Evolutionary conservation across 495 filamentous ascomycete genomes (phyloP).

Genomic region (Mycothermus thermophilus): DNA sequence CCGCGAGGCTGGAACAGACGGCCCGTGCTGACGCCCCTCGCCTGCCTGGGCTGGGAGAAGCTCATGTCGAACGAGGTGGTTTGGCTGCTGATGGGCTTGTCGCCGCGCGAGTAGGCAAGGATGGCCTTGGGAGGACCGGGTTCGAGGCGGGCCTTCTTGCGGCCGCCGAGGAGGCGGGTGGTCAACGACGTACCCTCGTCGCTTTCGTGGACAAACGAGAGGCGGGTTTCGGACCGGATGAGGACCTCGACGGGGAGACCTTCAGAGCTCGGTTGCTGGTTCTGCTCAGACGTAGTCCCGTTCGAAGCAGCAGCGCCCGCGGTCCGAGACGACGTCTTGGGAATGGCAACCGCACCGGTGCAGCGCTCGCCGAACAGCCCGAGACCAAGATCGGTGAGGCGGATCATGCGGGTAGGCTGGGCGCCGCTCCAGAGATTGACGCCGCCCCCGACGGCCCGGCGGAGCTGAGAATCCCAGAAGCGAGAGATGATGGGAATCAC

Average conservation of each 20-base stretch:
- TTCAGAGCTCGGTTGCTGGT: constrained; percentile 6
- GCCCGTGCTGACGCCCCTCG: constrained; percentile 4
- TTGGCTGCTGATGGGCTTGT: too few species aligned
- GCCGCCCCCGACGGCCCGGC: constrained; percentile 43
- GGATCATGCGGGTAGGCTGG: constrained; percentile 33
- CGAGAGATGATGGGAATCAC: constrained; percentile 50
- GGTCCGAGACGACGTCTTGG: constrained; percentile 20
- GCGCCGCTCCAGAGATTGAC: constrained; percentile 44
- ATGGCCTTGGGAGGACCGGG: constrained; percentile 21
- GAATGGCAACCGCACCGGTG: constrained; percentile 43
- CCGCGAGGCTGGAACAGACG: constrained; percentile 5
- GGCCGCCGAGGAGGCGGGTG: constrained; percentile 15
- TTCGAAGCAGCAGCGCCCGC: constrained; percentile 11
- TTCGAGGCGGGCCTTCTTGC: constrained; percentile 20
- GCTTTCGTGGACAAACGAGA: constrained; percentile 42
- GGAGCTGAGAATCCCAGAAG: constrained; percentile 49
- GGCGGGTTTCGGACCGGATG: constrained; percentile 48
- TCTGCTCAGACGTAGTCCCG: constrained; percentile 18
- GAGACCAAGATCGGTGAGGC: constrained; percentile 35
- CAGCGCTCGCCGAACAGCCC: constrained; percentile 54
- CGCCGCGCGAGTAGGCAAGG: constrained; percentile 26
- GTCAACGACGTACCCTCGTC: constrained; percentile 26
- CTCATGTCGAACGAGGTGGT: constrained; percentile 34
- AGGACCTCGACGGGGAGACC: constrained; percentile 44
- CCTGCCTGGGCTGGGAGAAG: too few species aligned